Evolutionary conservation across 2,329 filamentous ascomycete species (phyloP).

Genomic region (Pestalotiopsis sp.): DNA sequence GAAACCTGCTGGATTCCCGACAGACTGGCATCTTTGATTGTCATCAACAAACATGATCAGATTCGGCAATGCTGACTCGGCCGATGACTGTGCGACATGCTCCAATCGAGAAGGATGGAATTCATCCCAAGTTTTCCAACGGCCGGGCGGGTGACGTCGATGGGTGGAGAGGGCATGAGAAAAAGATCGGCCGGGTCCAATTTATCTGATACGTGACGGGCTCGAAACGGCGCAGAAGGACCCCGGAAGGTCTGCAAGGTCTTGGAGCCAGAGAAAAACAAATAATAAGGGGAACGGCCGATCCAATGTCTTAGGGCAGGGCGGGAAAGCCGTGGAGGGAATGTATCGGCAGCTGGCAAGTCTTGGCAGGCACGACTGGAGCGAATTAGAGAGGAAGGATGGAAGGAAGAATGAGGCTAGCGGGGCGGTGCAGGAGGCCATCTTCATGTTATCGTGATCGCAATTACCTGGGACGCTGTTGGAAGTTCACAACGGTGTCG

Average conservation of each 20-base stretch:
- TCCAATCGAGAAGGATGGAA: not conserved
- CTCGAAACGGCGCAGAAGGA: slow-evolving; percentile 2
- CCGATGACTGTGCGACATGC: not conserved
- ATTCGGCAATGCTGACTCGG: not conserved
- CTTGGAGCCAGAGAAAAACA: not conserved
- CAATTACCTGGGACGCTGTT: not conserved
- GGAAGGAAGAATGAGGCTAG: not conserved
- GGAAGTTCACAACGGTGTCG: not conserved
- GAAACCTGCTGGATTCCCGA: not conserved
- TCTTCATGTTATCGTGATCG: not conserved
- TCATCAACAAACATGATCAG: not conserved
- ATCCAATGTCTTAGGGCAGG: not conserved
- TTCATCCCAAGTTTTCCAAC: not conserved
- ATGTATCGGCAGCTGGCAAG: not conserved
- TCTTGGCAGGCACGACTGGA: not conserved
- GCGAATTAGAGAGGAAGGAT: not conserved
- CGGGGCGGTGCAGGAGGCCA: not conserved
- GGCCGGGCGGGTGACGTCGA: slow-evolving; percentile 3
- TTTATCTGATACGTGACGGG: slow-evolving; percentile 12
- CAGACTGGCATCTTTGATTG: not conserved
- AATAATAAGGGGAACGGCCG: not conserved
- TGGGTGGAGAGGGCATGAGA: not conserved
- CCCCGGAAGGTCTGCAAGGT: too few species aligned
- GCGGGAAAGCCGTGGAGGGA: not conserved
- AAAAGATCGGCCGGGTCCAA: slow-evolving; percentile 5